Base-by-base conservation (phyloP, 768 basidiomycete genomes). In the Leccinellum rugosiceps region DNA sequence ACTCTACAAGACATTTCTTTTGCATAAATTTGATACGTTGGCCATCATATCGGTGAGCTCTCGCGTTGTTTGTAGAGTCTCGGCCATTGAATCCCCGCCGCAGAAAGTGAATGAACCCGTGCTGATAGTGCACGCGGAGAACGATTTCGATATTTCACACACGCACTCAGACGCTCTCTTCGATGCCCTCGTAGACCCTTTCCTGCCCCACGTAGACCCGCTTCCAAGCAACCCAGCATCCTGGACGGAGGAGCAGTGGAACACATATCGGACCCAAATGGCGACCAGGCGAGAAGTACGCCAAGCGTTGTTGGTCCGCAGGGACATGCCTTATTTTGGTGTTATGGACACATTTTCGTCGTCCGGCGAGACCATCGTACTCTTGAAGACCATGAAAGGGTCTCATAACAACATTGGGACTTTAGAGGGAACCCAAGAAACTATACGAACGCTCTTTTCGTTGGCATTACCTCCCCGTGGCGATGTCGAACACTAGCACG, bases 121-220 rank as follows among this genome's bases (percentile, higher is more conserved):
- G 7, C 75, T 93, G 35, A 79, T 94, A 60, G 84, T 80, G 0
- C 92, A 94, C 68, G 84, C 92, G 7, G 76, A 80, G 58, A 78
- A 92, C 68, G 92, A 94, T 71, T 76, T 74, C 63, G 86, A 90
- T 23, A 92, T 94, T 48, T 85, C 86, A 0, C 77, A 83, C 61
- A 75, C 79, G 1, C 92, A 94, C 67, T 86, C 92, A 0, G 75
- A 78, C 14, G 72, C 76, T 0, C 80, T 94, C 23, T 92, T 92
- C 71, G 77, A 88, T 28, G 75, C 80, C 0, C 81, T 92, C 56
- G 68, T 90, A 30, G 83, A 85, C 21, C 83, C 83, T 1, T 74
- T 81, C 54, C 77, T 92, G 8, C 88, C 88, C 2, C 65, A 76
- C 3, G 57, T 80, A 1, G 76, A 80, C 46, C 58, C 68, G 0